Conservation (phyloP, 2,329 filamentous ascomycete species). For the Simplicillium aogashimaense region DNA sequence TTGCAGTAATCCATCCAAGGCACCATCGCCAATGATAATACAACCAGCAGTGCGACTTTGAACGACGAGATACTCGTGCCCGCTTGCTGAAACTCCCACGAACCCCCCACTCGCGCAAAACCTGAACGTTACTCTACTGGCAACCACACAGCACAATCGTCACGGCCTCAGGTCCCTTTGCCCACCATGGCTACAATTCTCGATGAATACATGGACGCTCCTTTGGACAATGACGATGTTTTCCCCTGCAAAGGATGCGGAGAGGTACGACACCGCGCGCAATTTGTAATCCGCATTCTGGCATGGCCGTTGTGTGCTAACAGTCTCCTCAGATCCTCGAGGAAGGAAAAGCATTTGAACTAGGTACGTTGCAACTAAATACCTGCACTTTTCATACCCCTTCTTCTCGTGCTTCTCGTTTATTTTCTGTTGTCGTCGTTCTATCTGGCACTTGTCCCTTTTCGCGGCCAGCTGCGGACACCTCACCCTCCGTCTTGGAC, state of each 20-base stretch:
- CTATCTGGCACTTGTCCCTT: background rate
- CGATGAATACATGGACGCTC: constrained; percentile 53
- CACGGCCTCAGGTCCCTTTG: background rate
- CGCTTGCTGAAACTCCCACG: too few species aligned
- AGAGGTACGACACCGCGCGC: constrained; percentile 52
- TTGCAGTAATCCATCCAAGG: too few species aligned
- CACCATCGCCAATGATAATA: too few species aligned
- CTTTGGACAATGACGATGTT: constrained; percentile 70
- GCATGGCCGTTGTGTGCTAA: constrained; percentile 6
- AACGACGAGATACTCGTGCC: too few species aligned
- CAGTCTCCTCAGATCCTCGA: constrained; percentile 66
- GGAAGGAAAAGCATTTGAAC: constrained; percentile 96
- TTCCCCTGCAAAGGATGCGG: constrained; percentile 91
- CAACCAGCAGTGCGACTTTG: too few species aligned
- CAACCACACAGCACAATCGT: too few species aligned
- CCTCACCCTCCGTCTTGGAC: too few species aligned
- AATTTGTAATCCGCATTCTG: constrained; percentile 1
- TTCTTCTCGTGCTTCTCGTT: background rate
- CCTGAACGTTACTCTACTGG: too few species aligned
- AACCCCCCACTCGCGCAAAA: too few species aligned
- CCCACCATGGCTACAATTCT: constrained; percentile 37
- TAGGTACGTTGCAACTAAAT: constrained; percentile 51
- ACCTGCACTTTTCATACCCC: constrained; percentile 4
- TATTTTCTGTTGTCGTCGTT: background rate
- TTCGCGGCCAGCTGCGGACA: too few species aligned